These are phyloP conservation scores for Massospora cicadina DNA, from an alignment of 371 early-diverging fungal species.

Conservation along the genomic window DNA sequence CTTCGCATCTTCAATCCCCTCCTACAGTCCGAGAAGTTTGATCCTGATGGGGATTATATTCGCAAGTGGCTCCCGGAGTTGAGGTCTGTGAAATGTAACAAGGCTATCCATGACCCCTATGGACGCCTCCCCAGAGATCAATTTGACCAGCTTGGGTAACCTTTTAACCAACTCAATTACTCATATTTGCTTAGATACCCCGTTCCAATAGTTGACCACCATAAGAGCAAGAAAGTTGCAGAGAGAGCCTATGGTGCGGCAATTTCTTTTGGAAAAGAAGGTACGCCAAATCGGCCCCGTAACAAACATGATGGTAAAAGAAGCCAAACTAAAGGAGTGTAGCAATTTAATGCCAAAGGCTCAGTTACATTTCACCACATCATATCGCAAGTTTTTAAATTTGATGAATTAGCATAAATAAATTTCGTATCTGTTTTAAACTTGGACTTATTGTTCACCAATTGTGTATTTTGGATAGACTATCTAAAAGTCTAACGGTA, in stretches of 20 bases:
- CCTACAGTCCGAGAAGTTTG: slow-evolving; percentile 24
- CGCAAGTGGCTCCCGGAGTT: slow-evolving; percentile 27
- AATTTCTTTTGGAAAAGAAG: neutral
- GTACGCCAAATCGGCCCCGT: too few species aligned
- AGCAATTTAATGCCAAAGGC: too few species aligned
- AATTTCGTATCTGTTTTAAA: too few species aligned
- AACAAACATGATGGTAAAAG: too few species aligned
- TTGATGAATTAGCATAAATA: too few species aligned
- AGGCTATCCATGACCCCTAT: slow-evolving; percentile 22
- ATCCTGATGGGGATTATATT: slow-evolving; percentile 30
- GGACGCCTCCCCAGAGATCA: slow-evolving; percentile 14
- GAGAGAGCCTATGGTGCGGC: neutral
- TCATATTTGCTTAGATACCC: slow-evolving; percentile 9
- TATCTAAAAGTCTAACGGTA: too few species aligned
- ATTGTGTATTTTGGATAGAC: too few species aligned
- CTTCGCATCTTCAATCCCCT: slow-evolving; percentile 43
- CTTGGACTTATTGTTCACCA: too few species aligned
- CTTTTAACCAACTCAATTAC: neutral
- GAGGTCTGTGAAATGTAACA: slow-evolving; percentile 10
- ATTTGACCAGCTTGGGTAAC: slow-evolving; percentile 20
- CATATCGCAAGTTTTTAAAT: too few species aligned
- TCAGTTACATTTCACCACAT: too few species aligned
- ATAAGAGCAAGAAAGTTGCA: neutral
- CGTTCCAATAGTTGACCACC: slow-evolving; percentile 12
- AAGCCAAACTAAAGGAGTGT: too few species aligned